Conservation (phyloP, 148 eudicot species). For the Nepenthes mirabilis region DNA sequence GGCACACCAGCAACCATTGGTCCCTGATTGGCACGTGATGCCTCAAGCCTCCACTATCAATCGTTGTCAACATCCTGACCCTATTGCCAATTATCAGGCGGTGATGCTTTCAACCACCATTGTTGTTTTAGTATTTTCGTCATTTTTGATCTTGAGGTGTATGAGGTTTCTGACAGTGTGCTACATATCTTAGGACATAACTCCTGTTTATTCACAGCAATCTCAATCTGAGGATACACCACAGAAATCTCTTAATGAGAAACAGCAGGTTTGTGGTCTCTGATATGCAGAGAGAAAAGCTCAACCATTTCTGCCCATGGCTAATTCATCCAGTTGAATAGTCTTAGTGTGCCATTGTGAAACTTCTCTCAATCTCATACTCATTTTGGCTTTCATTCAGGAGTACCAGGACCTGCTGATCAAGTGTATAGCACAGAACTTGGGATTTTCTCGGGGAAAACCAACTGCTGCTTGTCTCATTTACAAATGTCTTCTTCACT, state of each 20-base stretch:
- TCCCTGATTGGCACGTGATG: too few relatives aligned
- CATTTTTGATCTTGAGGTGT: background rate
- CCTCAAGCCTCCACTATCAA: too few relatives aligned
- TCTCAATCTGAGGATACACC: conserved; percentile 81
- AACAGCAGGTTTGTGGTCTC: conserved; percentile 63
- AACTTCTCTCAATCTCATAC: background rate
- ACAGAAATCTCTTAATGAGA: conserved; percentile 87
- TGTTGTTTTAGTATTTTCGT: background rate
- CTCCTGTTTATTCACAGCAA: conserved; percentile 37
- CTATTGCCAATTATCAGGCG: too few relatives aligned
- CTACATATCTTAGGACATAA: conserved; percentile 30
- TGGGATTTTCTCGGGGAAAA: conserved; percentile 88
- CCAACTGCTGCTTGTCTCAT: conserved; percentile 88
- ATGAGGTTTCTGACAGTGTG: background rate
- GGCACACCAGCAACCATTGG: too few relatives aligned
- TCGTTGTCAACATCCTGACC: too few relatives aligned
- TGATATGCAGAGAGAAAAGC: background rate
- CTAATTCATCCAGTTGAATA: too few relatives aligned
- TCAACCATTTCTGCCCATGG: too few relatives aligned
- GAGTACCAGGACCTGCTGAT: conserved; percentile 90
- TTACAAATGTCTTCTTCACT: conserved; percentile 92
- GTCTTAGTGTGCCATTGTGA: background rate
- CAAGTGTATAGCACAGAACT: conserved; percentile 79
- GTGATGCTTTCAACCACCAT: too few relatives aligned
- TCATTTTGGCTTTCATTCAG: conserved; percentile 27